These are phyloP conservation scores for Geranium brycei DNA, from an alignment of 345 rosid species.

Conservation along the genomic window DNA sequence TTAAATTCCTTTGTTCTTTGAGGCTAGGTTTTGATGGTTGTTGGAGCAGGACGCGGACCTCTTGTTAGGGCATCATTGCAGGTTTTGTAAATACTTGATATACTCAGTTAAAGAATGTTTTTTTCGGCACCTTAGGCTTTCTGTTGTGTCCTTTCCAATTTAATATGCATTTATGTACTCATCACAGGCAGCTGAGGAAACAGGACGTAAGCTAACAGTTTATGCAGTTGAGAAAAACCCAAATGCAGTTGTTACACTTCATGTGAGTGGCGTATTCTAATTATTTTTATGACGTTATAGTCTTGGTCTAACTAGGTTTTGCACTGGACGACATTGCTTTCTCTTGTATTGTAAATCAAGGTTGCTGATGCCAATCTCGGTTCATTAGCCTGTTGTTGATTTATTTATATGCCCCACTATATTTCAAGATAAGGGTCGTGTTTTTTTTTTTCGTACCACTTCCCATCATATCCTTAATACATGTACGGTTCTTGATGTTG, in stretches of 20 bases:
- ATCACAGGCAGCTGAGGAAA: constrained; percentile 86
- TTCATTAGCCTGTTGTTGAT: no score
- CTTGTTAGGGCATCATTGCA: constrained; percentile 94
- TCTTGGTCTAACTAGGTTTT: background rate
- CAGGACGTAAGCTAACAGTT: constrained; percentile 68
- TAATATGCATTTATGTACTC: constrained; percentile 13
- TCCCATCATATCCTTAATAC: no score
- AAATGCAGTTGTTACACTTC: constrained; percentile 95
- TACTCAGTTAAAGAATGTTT: background rate
- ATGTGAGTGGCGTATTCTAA: constrained; percentile 39
- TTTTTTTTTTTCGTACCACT: no score
- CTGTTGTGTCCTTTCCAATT: constrained; percentile 11
- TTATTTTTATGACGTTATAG: constrained; percentile 2
- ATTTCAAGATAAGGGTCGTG: no score
- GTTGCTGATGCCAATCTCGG: no score
- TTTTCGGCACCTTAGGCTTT: constrained; percentile 2
- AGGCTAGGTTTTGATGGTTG: constrained; percentile 89
- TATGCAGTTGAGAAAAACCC: constrained; percentile 98
- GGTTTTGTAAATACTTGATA: constrained; percentile 26
- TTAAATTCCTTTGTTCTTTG: background rate
- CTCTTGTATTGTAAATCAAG: background rate
- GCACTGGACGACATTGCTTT: background rate
- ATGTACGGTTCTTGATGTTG: no score
- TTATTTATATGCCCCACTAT: no score
- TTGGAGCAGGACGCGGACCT: constrained; percentile 99